phyloP scores from a whole-genome alignment of 2,329 filamentous ascomycete genomes.

The Verticillium isaacii region DNA sequence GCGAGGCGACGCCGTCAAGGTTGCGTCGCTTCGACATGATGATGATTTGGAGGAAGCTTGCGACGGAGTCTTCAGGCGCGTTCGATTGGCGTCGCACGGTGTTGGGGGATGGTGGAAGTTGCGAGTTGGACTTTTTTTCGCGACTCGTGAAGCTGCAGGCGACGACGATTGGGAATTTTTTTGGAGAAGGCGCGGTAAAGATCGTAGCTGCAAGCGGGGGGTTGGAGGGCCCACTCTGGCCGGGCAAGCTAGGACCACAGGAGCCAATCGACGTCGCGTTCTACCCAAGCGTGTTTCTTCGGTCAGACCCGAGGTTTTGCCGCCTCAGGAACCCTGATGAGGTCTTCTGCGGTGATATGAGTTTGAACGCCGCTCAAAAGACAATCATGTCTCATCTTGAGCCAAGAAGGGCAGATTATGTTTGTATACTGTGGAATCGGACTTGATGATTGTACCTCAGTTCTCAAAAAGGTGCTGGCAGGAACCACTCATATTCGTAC shows the following conservation, averaged over 20 bases:
- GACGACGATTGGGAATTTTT: neutral
- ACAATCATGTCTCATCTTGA: too few species aligned
- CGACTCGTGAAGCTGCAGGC: neutral
- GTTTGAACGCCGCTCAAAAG: too few species aligned
- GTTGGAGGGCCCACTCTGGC: neutral
- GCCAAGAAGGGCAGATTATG: too few species aligned
- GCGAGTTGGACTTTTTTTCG: neutral
- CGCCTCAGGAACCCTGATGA: neutral
- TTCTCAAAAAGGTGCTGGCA: neutral
- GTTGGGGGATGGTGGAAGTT: neutral
- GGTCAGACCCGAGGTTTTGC: neutral
- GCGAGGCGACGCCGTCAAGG: conserved; percentile 10
- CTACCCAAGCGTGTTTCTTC: neutral
- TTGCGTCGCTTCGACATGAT: conserved; percentile 7
- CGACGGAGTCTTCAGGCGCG: neutral
- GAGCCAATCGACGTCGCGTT: neutral
- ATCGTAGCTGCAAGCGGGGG: neutral
- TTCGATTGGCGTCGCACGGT: neutral
- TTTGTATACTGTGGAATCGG: too few species aligned
- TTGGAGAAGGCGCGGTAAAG: neutral
- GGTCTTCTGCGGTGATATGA: neutral
- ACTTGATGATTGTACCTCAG: too few species aligned
- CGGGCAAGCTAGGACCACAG: neutral
- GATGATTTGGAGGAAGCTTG: neutral
- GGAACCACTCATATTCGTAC: neutral